Evolutionary conservation across 2,329 filamentous ascomycete genomes (phyloP).

Genomic region (Cryphonectria radicalis): DNA sequence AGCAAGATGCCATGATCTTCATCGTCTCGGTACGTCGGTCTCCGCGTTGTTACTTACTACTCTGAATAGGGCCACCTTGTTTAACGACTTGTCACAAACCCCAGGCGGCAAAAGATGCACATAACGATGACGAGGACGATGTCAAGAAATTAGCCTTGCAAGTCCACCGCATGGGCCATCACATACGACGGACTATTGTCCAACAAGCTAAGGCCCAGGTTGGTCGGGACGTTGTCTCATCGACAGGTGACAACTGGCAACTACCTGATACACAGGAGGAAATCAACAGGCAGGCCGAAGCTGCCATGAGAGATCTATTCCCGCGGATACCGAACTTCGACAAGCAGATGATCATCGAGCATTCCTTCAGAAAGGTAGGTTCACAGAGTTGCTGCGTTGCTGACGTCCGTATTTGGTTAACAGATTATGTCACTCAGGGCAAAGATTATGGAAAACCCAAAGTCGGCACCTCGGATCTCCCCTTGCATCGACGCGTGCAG

Average conservation of each 20-base stretch:
- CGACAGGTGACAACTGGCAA: constrained; percentile 35
- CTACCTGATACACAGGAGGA: constrained; percentile 62
- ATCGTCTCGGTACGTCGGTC: constrained; percentile 63
- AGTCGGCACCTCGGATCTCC: constrained; percentile 61
- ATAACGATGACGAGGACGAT: constrained; percentile 28
- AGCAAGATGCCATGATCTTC: constrained; percentile 66
- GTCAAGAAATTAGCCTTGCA: constrained; percentile 53
- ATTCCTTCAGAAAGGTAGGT: constrained; percentile 64
- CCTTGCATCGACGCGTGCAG: constrained; percentile 65
- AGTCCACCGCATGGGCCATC: constrained; percentile 63
- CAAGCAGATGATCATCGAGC: constrained; percentile 63
- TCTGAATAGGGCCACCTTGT: constrained; percentile 12
- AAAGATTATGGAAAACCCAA: constrained; percentile 55
- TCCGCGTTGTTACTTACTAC: constrained; percentile 5
- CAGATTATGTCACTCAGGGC: constrained; percentile 43
- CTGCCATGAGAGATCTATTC: constrained; percentile 65
- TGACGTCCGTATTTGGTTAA: constrained; percentile 22
- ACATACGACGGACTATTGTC: constrained; percentile 63
- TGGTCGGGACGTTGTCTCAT: constrained; percentile 35
- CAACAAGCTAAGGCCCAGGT: constrained; percentile 53
- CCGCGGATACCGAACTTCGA: constrained; percentile 69
- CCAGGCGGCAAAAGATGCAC: constrained; percentile 41
- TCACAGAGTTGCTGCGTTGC: constrained; percentile 35
- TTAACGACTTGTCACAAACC: constrained; percentile 29
- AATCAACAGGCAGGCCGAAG: constrained; percentile 66